phyloP scores from a whole-genome alignment of 176 grass and related monocot genomes.

The bread wheat (Triticum aestivum) region DNA sequence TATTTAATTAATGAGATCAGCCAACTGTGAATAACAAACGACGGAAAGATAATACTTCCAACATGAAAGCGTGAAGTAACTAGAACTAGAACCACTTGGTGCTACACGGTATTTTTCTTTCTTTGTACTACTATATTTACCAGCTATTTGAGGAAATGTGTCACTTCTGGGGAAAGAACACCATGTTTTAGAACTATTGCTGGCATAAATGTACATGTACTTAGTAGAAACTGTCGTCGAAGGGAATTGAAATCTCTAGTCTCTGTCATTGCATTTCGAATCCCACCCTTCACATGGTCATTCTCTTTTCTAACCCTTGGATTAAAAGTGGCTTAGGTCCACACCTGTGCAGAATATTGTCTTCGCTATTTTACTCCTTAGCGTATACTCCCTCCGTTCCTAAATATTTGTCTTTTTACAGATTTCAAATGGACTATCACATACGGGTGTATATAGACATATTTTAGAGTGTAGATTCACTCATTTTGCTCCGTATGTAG shows the following conservation, averaged over 20 bases:
- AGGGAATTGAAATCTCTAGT: neutral
- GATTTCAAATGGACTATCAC: no score
- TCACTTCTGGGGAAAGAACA: neutral
- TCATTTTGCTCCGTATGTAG: no score
- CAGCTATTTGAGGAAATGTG: conserved; percentile 3
- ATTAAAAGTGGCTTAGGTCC: neutral
- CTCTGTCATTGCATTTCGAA: neutral
- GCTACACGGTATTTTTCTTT: neutral
- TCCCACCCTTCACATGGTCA: neutral
- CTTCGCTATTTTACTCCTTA: neutral
- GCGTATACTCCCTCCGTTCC: neutral
- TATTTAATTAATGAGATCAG: neutral
- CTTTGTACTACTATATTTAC: neutral
- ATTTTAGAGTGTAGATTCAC: no score
- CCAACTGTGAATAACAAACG: neutral
- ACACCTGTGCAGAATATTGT: neutral
- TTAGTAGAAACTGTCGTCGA: neutral
- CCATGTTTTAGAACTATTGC: neutral
- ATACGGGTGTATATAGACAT: no score
- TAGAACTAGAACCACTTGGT: neutral
- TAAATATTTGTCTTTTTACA: no score
- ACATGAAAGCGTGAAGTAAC: conserved; percentile 11
- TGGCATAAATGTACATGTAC: neutral
- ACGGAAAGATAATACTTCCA: neutral
- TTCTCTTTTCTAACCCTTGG: neutral